Conservation (phyloP, 768 basidiomycete genomes). For the Macrolepiota fuliginosa region DNA sequence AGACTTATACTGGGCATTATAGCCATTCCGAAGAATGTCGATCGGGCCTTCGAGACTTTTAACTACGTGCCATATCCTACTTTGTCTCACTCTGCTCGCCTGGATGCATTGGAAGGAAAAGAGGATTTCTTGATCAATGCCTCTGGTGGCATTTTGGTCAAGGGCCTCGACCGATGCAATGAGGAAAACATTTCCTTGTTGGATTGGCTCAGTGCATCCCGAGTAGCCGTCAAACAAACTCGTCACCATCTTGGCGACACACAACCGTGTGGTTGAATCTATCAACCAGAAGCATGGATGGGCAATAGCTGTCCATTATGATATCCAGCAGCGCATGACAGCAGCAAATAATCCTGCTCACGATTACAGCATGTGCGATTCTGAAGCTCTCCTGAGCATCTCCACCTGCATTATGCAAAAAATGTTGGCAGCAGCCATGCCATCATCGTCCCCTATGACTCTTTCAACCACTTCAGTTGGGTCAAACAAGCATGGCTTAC, state of each 20-base stretch:
- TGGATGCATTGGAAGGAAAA: too few relatives aligned
- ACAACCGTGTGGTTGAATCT: too few relatives aligned
- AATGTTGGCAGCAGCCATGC: background rate
- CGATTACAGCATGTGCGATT: constrained; percentile 17
- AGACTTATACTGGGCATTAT: too few relatives aligned
- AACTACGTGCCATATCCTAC: too few relatives aligned
- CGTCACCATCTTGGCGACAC: constrained; percentile 17
- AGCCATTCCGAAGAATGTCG: too few relatives aligned
- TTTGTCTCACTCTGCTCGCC: too few relatives aligned
- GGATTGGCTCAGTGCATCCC: constrained; percentile 14
- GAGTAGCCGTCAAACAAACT: constrained; percentile 10
- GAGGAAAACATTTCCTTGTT: constrained; percentile 18
- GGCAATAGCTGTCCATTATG: constrained; percentile 18
- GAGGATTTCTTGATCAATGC: too few relatives aligned
- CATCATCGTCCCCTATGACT: background rate
- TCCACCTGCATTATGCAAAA: too few relatives aligned
- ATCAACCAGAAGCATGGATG: constrained; percentile 10
- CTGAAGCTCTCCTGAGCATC: constrained; percentile 8
- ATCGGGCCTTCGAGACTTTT: too few relatives aligned
- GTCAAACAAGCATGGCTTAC: background rate
- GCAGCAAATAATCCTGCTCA: constrained; percentile 14
- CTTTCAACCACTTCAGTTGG: background rate
- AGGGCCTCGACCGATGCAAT: constrained; percentile 16
- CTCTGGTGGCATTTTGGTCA: too few relatives aligned
- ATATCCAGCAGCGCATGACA: constrained; percentile 21